Base-by-base conservation (phyloP, 2,329 filamentous ascomycete genomes). In the Ploettnerulaceae sp. region DNA sequence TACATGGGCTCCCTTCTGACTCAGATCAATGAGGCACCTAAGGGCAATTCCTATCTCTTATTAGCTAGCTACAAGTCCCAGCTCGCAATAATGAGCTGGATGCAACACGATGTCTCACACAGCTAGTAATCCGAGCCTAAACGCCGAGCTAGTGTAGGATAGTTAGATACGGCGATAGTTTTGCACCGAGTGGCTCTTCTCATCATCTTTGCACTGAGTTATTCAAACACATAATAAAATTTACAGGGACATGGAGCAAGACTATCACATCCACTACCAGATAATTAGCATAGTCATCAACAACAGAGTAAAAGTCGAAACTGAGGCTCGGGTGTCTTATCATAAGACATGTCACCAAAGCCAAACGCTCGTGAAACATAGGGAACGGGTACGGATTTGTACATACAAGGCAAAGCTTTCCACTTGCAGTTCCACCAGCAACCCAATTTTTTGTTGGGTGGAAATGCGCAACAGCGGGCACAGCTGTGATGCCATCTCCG, bases 401-500 rank as follows among this genome's bases (percentile, higher is more conserved):
- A 89, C 91, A 98, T n/a, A n/a, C n/a, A 26, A 98, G 69, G 65
- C 86, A 94, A 20, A 97, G 67, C 68, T 97, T 97, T 2, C 93
- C 93, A 62, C 88, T 95, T 0, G 86, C 89, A 0, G 86, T 97
- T 0, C 89, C 93, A 2, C 86, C 91, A 0, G 86, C 90, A 26
- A 98, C 84, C 93, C 93, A 98, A 61, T 96, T 85, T 65, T 81
- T 73, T 0, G 78, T 86, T 0, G 87, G 86, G 65, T 98, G 93
- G 58, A 97, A 93, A 39, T 90, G 86, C 0, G 89, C 86, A 0
- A 95, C 93, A 0, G 93, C 88, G 2, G 93, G 93, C 3, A 98
- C 93, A 5, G 93, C 93, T 1, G 89, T 95, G 57, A 98, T 95
- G 0, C 85, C 87, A 0, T 95, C 89, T 0, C 89, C 89, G 1